Percentiles rank a stretch among this genome's conserved stretches.
These are phyloP conservation scores for Adenanthera pavonina DNA, from an alignment of 306 rosid genomes.

Conservation along the genomic window DNA sequence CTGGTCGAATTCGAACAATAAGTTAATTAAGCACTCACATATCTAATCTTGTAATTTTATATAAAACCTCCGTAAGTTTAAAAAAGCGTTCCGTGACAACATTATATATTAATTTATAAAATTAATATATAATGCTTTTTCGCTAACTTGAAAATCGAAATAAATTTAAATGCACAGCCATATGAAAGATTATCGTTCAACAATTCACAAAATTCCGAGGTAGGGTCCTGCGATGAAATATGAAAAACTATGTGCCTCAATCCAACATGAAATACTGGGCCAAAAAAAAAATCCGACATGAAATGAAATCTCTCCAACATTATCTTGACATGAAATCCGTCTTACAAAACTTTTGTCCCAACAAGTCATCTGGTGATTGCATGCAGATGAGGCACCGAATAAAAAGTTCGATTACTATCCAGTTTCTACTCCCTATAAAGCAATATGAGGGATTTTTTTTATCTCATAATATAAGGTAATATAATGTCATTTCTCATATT, in stretches of 20 bases:
- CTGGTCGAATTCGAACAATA: background rate
- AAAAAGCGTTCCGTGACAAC: background rate
- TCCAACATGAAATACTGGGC: background rate
- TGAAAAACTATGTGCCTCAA: background rate
- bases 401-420: background rate
- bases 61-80: background rate
- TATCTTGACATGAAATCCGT: background rate
- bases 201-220: background rate
- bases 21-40: background rate
- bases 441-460: too few relatives aligned
- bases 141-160: background rate
- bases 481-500: too few relatives aligned
- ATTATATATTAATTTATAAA: background rate
- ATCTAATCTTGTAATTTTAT: background rate
- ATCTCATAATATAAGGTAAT: too few relatives aligned
- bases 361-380: background rate
- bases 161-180: background rate
- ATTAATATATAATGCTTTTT: background rate
- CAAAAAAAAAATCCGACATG: background rate
- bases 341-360: slow-evolving; percentile 11
- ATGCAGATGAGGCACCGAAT: background rate
- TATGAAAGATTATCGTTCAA: background rate
- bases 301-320: slow-evolving; percentile 8
- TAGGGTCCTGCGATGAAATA: background rate
- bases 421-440: too few relatives aligned